phyloP scores from a whole-genome alignment of 345 rosid species.

The Eucalyptus regnans region DNA sequence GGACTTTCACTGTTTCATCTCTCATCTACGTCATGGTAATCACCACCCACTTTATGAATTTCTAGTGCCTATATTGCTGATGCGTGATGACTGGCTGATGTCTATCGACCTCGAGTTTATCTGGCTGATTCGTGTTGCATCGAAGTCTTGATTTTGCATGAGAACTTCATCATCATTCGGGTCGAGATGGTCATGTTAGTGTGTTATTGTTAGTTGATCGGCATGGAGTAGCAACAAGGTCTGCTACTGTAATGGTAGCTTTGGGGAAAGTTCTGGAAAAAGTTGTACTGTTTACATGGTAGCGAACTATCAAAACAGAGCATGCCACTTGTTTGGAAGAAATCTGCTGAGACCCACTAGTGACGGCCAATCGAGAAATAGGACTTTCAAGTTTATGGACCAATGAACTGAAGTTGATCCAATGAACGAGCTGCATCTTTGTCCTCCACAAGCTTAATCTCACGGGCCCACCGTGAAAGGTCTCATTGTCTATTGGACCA shows the following conservation, averaged over 20 bases:
- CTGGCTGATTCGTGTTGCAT: not conserved
- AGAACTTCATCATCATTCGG: not conserved
- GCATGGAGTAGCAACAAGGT: not conserved
- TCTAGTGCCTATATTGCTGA: not conserved
- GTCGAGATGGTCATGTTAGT: not conserved
- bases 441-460: conserved; percentile 1
- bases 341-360: not conserved
- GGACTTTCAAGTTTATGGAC: conserved; percentile 4
- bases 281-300: not conserved
- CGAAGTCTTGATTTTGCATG: not conserved
- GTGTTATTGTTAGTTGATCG: not conserved
- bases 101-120: not conserved
- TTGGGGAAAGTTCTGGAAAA: not conserved
- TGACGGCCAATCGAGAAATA: not conserved
- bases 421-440: not conserved
- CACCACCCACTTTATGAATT: not conserved
- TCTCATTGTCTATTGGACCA: not conserved
- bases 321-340: conserved; percentile 9
- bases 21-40: conserved; percentile 68
- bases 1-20: conserved; percentile 91
- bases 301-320: not conserved
- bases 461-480: not conserved
- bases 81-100: not conserved
- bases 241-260: not conserved
- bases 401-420: not conserved